Base-by-base conservation (phyloP, 495 filamentous ascomycete genomes). In the Cercophora newfieldiana region DNA sequence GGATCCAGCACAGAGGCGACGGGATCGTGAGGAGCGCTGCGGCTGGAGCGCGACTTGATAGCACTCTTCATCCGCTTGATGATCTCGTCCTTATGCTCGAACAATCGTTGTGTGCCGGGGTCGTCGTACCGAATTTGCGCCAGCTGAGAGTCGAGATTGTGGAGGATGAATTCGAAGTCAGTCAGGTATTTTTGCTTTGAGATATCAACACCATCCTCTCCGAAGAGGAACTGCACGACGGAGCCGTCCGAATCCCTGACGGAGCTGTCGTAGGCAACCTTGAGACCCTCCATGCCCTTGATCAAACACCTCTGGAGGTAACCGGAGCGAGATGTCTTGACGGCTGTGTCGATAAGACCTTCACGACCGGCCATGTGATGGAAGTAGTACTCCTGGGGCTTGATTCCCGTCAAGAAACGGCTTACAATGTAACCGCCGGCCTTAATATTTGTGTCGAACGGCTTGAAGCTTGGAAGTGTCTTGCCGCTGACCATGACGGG, bases 351-450 rank as follows among this genome's bases (percentile, higher is more conserved):
- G 79, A 99, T 98, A 70, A 99, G 82, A 82, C 96, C 96, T 82
- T 99, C 96, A 78, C 96, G 88, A 74, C 96, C 96, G 70, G 94
- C 94, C 96, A 99, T 99, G 74, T 94, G 91, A 86, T 99, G 96
- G 86, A 99, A 99, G 79, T 92, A 99, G 77, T 96, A 98, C 75
- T 98, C 96, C 75, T 99, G 96, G 26, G 96, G 96, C 63, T 94
- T 88, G 64, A 99, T 91, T 61, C 96, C 96, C 18, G 96, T 98
- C 85, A 99, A 91, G 86, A 98, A 99, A 74, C 96, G 93, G 76
- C 96, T 89, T 31, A 89, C 89, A 60, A 99, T 89, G 75, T 97
- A 99, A 29, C 96, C 96, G 68, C 95, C 96, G 31, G 96, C 95
- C 71, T 95, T 84, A 4, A 96, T 86, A 67, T 91, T 87, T 2